Evolutionary conservation across 306 rosid species (phyloP).

Genomic region (Geum urbanum): DNA sequence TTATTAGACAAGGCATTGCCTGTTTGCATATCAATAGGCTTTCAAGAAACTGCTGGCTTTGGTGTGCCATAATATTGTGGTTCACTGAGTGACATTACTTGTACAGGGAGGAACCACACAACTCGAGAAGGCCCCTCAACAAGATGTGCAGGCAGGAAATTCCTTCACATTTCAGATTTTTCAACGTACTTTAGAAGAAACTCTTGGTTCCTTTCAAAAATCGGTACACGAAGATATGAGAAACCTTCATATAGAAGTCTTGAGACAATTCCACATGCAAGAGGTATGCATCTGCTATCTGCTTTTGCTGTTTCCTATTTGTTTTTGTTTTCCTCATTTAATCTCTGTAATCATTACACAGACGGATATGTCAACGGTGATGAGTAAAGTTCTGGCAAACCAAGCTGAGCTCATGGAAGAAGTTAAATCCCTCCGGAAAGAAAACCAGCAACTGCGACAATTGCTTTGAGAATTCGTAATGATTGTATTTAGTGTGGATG

Average conservation of each 20-base stretch:
- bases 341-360: slow-evolving; percentile 31
- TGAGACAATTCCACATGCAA: slow-evolving; percentile 92
- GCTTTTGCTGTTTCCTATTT: background rate
- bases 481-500: slow-evolving; percentile 16
- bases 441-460: slow-evolving; percentile 83
- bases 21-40: slow-evolving; percentile 18
- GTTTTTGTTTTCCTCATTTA: slow-evolving; percentile 8
- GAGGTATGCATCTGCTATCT: slow-evolving; percentile 57
- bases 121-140: slow-evolving; percentile 50
- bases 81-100: slow-evolving; percentile 25
- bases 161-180: slow-evolving; percentile 92
- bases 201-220: slow-evolving; percentile 78
- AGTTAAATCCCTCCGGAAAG: slow-evolving; percentile 76
- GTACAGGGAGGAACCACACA: slow-evolving; percentile 62
- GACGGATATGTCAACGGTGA: slow-evolving; percentile 60
- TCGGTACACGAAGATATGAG: slow-evolving; percentile 85
- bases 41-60: background rate
- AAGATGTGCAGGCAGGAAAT: slow-evolving; percentile 70
- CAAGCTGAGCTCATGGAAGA: slow-evolving; percentile 89
- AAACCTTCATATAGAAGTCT: slow-evolving; percentile 91
- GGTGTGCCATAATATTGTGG: slow-evolving; percentile 15
- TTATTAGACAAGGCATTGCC: slow-evolving; percentile 16
- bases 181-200: slow-evolving; percentile 85
- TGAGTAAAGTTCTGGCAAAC: slow-evolving; percentile 68
- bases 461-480: slow-evolving; percentile 56